Evolutionary conservation across 768 basidiomycete genomes (phyloP).

Genomic region (Clitopilus passeckerianus): DNA sequence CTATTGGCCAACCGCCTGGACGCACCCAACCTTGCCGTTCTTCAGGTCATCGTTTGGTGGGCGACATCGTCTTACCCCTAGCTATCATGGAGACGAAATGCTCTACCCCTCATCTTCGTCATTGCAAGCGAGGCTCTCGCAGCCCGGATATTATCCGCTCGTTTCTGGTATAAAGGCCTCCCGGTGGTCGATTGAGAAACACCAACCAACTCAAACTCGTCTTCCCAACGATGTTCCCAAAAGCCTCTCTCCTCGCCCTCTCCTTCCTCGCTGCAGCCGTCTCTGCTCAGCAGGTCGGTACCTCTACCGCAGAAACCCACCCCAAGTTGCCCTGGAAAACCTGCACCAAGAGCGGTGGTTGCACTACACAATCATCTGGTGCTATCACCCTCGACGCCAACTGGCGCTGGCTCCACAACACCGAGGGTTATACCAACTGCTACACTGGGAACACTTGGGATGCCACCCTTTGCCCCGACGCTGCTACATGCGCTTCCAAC

Average conservation of each 20-base stretch:
- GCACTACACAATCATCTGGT: slow-evolving; percentile 31
- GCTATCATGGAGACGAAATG: neutral
- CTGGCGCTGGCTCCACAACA: slow-evolving; percentile 51
- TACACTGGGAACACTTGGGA: slow-evolving; percentile 58
- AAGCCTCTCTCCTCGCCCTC: slow-evolving; percentile 18
- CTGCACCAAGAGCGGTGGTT: slow-evolving; percentile 35
- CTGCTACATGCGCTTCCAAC: slow-evolving; percentile 38
- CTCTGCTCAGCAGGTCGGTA: slow-evolving; percentile 52
- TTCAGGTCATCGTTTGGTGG: neutral
- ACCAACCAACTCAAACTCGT: neutral
- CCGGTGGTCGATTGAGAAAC: neutral
- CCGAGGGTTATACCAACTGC: slow-evolving; percentile 33
- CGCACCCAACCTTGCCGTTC: neutral
- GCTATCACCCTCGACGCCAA: slow-evolving; percentile 49
- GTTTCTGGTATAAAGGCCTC: neutral
- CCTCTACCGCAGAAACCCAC: slow-evolving; percentile 42
- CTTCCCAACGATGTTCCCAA: slow-evolving; percentile 13
- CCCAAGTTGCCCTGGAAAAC: slow-evolving; percentile 39
- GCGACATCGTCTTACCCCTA: neutral
- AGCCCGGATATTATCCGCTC: neutral
- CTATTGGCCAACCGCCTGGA: neutral
- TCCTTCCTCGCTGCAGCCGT: slow-evolving; percentile 31
- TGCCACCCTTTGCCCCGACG: slow-evolving; percentile 43
- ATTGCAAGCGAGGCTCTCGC: neutral
- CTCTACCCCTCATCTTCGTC: neutral